A percentile compares a stretch with the other conserved stretches of the same genome.
These are phyloP conservation scores for Lactifluus pinguis DNA, from an alignment of 768 basidiomycete species.

Conservation along the genomic window DNA sequence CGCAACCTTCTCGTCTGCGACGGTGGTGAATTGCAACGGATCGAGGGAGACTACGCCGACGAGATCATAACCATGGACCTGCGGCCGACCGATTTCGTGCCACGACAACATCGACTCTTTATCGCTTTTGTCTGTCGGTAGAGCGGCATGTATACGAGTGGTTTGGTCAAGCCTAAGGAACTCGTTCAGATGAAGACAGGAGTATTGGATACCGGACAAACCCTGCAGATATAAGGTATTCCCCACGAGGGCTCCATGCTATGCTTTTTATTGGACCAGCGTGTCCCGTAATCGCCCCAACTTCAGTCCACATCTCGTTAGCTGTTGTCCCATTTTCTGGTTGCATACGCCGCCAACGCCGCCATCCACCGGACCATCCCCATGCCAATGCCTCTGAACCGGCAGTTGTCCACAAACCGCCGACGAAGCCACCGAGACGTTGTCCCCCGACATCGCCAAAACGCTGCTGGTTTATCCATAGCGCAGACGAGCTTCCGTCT, in stretches of 20 bases:
- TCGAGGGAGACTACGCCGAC: constrained; percentile 70
- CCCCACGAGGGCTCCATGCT: constrained; percentile 79
- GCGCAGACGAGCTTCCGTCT: constrained; percentile 40
- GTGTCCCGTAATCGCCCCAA: constrained; percentile 81
- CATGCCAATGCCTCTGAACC: constrained; percentile 66
- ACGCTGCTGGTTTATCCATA: constrained; percentile 87
- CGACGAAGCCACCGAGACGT: constrained; percentile 86
- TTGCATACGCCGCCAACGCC: constrained; percentile 62
- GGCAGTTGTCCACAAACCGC: constrained; percentile 67
- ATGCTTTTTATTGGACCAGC: constrained; percentile 69
- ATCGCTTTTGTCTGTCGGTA: constrained; percentile 23
- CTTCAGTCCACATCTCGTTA: constrained; percentile 59
- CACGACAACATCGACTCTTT: constrained; percentile 35
- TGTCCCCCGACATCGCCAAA: constrained; percentile 95
- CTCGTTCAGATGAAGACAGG: neutral
- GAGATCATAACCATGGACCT: constrained; percentile 95
- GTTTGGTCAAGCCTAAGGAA: constrained; percentile 78
- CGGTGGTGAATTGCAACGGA: constrained; percentile 73
- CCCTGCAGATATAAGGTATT: constrained; percentile 83
- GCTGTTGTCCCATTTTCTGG: constrained; percentile 9
- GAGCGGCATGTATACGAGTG: constrained; percentile 73
- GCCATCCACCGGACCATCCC: constrained; percentile 94
- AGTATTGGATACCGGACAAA: constrained; percentile 29
- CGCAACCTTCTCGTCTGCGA: constrained; percentile 93
- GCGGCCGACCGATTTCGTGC: constrained; percentile 88